Conservation (phyloP, 768 basidiomycete species). For the Strobilomyces dryophilus region DNA sequence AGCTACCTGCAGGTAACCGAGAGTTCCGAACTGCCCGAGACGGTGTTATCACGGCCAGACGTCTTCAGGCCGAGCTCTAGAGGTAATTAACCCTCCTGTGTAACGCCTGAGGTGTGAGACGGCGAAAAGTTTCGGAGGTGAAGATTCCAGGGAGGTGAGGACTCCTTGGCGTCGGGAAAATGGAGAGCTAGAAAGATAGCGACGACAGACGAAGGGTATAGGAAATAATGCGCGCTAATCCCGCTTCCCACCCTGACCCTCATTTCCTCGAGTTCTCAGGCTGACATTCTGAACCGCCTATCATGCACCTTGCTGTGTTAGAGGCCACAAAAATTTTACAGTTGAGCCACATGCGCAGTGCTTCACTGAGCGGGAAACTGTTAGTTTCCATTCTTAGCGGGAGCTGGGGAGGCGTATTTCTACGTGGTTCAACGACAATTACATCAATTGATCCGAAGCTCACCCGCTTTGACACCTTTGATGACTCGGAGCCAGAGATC, state of each 20-base stretch:
- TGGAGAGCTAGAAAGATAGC: constrained; percentile 53
- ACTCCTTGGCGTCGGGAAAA: constrained; percentile 39
- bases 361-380: no score
- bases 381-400: no score
- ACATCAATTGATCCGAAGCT: no score
- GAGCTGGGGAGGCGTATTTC: no score
- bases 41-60: constrained; percentile 73
- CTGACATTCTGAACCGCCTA: neutral
- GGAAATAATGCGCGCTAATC: neutral
- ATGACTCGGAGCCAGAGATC: no score
- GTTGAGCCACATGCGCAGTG: neutral
- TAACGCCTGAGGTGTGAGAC: constrained; percentile 56
- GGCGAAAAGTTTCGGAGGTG: constrained; percentile 55
- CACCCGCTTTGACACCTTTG: no score
- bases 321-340: no score
- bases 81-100: constrained; percentile 67
- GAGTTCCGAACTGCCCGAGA: constrained; percentile 77
- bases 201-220: neutral
- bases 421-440: no score
- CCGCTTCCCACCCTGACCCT: neutral
- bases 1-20: constrained; percentile 65
- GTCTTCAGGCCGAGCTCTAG: constrained; percentile 43
- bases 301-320: neutral
- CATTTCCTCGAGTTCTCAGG: neutral
- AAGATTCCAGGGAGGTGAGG: constrained; percentile 33